These are phyloP conservation scores for Penicillium corylophilum DNA, from an alignment of 2,329 filamentous ascomycete genomes.

Conservation along the genomic window DNA sequence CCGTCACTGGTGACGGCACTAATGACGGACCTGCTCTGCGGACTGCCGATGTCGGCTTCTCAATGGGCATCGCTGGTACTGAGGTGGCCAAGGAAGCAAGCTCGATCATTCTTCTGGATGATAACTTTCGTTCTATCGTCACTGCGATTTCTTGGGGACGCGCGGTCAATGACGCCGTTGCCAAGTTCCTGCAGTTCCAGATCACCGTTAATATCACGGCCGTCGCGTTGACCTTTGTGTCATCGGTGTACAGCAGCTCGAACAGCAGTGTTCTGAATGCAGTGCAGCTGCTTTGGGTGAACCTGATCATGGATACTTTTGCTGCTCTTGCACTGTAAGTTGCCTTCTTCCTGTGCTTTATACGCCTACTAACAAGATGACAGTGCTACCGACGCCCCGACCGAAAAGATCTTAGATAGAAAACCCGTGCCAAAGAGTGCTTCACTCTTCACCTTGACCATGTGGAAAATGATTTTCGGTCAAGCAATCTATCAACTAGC, in stretches of 20 bases:
- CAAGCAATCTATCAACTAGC: slow-evolving; percentile 85
- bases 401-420: slow-evolving; percentile 74
- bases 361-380: slow-evolving; percentile 5
- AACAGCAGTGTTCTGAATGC: slow-evolving; percentile 78
- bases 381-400: slow-evolving; percentile 80
- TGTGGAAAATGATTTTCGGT: slow-evolving; percentile 99
- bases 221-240: slow-evolving; percentile 82
- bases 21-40: slow-evolving; percentile 67
- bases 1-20: slow-evolving; percentile 64
- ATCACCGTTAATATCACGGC: slow-evolving; percentile 89
- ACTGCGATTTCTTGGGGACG: slow-evolving; percentile 69
- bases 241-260: slow-evolving; percentile 68
- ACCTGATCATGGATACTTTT: slow-evolving; percentile 96
- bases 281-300: slow-evolving; percentile 93
- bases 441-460: slow-evolving; percentile 77
- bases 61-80: slow-evolving; percentile 66
- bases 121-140: slow-evolving; percentile 65
- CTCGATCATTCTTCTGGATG: slow-evolving; percentile 66
- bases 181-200: slow-evolving; percentile 65
- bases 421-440: slow-evolving; percentile 75
- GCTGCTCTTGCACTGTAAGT: slow-evolving; percentile 72
- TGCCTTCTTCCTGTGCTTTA: neutral
- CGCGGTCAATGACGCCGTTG: slow-evolving; percentile 66
- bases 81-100: slow-evolving; percentile 68
- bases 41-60: slow-evolving; percentile 66